Evolutionary conservation across 768 basidiomycete species (phyloP).

Genomic region (Russula lepida): DNA sequence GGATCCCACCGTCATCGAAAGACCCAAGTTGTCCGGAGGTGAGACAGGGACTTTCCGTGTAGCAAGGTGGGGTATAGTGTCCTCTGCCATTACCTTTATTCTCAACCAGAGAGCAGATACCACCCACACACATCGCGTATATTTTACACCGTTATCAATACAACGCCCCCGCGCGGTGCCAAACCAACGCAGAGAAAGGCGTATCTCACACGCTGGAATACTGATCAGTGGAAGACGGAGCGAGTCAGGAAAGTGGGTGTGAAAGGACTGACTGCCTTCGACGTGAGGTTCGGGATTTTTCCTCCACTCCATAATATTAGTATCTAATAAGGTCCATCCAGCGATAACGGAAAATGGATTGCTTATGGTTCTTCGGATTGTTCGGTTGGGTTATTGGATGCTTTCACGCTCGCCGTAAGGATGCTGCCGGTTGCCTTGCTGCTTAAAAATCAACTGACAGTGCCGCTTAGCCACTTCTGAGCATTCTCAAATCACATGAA

Average conservation of each 20-base stretch:
- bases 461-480: constrained; percentile 59
- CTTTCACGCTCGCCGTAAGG: constrained; percentile 60
- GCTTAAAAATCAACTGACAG: background rate
- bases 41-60: constrained; percentile 4
- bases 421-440: background rate
- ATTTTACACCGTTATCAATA: constrained; percentile 68
- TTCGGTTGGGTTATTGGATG: constrained; percentile 76
- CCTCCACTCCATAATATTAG: background rate
- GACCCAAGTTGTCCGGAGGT: constrained; percentile 13
- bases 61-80: constrained; percentile 5
- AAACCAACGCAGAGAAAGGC: constrained; percentile 51
- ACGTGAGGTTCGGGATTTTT: constrained; percentile 56
- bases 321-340: constrained; percentile 26
- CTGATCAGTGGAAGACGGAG: constrained; percentile 55
- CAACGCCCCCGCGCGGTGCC: constrained; percentile 46
- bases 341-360: constrained; percentile 71
- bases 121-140: constrained; percentile 44
- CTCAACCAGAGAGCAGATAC: constrained; percentile 36
- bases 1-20: constrained; percentile 11
- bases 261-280: constrained; percentile 79
- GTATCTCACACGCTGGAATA: constrained; percentile 67
- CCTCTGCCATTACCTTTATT: background rate
- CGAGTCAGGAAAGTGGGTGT: constrained; percentile 67
- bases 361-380: constrained; percentile 86
- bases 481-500: constrained; percentile 90